Percentiles rank a stretch among this genome's conserved stretches.
Conservation (phyloP, 148 eudicot species). For the Mesembryanthemum crystallinum region DNA sequence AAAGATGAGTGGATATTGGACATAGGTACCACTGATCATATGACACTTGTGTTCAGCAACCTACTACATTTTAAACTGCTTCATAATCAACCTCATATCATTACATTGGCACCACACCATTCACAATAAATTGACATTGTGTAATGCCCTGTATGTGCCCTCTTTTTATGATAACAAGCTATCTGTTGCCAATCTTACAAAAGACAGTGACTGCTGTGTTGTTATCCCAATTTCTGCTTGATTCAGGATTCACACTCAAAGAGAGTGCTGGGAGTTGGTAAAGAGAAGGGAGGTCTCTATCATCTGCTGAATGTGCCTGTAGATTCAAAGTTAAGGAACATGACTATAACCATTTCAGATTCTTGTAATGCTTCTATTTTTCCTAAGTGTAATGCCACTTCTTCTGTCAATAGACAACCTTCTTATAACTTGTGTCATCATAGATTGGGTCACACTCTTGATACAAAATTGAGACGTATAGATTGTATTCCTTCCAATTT, state of each 20-base stretch:
- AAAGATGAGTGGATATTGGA: neutral
- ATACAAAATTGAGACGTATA: too few species aligned
- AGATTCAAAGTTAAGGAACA: neutral
- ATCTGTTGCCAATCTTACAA: neutral
- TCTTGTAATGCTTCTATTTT: too few species aligned
- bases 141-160: neutral
- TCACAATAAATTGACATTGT: neutral
- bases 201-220: neutral
- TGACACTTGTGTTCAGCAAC: neutral
- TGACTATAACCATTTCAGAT: too few species aligned
- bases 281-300: neutral
- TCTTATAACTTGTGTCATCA: neutral
- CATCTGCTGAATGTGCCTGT: neutral
- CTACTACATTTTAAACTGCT: too few species aligned
- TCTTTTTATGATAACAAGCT: neutral
- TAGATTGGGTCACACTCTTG: neutral
- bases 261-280: neutral
- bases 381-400: too few species aligned
- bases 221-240: neutral
- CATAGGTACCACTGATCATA: conserved; percentile 7
- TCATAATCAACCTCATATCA: neutral
- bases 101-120: neutral
- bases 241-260: neutral
- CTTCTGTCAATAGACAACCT: too few species aligned
- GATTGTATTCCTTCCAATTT: too few species aligned